A percentile compares a stretch with the other conserved stretches of the same genome.
These are phyloP conservation scores for Claviceps africana DNA, from an alignment of 2,329 filamentous ascomycete genomes.

Conservation along the genomic window DNA sequence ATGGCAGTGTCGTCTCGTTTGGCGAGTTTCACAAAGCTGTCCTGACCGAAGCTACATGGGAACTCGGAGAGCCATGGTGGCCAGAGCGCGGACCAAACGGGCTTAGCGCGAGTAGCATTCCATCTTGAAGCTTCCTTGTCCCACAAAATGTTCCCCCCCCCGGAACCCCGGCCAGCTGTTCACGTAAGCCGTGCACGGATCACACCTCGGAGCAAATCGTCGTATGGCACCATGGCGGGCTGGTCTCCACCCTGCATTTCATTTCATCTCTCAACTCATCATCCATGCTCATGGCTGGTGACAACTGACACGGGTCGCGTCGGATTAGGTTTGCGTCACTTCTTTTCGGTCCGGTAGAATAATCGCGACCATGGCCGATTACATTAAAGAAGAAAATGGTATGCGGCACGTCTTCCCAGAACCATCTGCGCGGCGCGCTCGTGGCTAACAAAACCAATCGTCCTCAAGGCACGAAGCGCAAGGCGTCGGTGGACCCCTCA, in stretches of 20 bases:
- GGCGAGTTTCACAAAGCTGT: slow-evolving; percentile 5
- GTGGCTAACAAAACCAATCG: neutral
- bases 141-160: too few relatives aligned
- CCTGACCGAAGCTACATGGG: slow-evolving; percentile 7
- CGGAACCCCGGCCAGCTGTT: slow-evolving; percentile 1
- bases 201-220: neutral
- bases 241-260: neutral
- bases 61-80: too few relatives aligned
- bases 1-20: neutral
- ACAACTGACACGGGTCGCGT: neutral
- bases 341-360: neutral
- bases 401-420: slow-evolving; percentile 5
- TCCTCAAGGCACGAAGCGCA: slow-evolving; percentile 49
- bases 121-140: neutral
- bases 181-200: slow-evolving; percentile 19
- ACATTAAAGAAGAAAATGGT: slow-evolving; percentile 21
- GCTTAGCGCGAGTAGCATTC: slow-evolving; percentile 16
- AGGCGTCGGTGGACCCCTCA: slow-evolving; percentile 52
- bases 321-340: too few relatives aligned
- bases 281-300: neutral
- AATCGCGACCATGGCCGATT: slow-evolving; percentile 1
- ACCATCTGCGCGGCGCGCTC: neutral
- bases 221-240: too few relatives aligned
- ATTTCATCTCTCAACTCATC: too few relatives aligned
- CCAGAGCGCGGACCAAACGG: slow-evolving; percentile 14